Conservation (phyloP, 2,329 filamentous ascomycete species). For the Achaetomium macrosporum region DNA sequence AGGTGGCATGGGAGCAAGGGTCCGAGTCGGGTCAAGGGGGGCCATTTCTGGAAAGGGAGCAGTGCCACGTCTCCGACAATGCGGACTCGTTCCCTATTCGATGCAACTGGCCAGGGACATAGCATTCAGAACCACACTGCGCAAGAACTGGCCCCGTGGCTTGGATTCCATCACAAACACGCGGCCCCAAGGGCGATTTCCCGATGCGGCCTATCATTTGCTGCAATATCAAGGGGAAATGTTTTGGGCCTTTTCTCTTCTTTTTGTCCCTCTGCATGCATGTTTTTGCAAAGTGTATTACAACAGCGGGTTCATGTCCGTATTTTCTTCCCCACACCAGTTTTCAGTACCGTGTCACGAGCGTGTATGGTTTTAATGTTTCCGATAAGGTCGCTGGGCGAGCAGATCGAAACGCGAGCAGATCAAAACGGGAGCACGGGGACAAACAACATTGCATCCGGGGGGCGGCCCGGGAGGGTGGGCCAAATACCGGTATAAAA, state of each 20-base stretch:
- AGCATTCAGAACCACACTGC: not conserved
- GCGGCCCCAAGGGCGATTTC: not conserved
- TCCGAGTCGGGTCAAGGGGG: too few species aligned
- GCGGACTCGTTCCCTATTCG: conserved; percentile 2
- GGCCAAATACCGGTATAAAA: not conserved
- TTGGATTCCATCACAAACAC: conserved; percentile 1
- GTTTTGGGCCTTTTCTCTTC: not conserved
- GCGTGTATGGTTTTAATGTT: too few species aligned
- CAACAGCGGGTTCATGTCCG: not conserved
- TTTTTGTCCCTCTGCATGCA: not conserved
- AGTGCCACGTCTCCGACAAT: conserved; percentile 3
- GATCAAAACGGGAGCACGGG: too few species aligned
- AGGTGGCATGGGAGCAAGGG: not conserved
- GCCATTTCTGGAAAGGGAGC: not conserved
- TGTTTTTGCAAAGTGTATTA: not conserved
- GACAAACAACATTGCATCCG: not conserved
- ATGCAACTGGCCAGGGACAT: not conserved
- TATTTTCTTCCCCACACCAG: too few species aligned
- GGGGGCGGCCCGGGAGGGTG: too few species aligned
- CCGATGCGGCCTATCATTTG: not conserved
- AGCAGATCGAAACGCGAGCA: too few species aligned
- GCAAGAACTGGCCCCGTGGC: conserved; percentile 1
- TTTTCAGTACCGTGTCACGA: too few species aligned
- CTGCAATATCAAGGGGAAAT: not conserved
- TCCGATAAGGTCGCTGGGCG: too few species aligned